phyloP scores from a whole-genome alignment of 1,284 basidiomycete genomes.

The Fomitopsis pinicola region DNA sequence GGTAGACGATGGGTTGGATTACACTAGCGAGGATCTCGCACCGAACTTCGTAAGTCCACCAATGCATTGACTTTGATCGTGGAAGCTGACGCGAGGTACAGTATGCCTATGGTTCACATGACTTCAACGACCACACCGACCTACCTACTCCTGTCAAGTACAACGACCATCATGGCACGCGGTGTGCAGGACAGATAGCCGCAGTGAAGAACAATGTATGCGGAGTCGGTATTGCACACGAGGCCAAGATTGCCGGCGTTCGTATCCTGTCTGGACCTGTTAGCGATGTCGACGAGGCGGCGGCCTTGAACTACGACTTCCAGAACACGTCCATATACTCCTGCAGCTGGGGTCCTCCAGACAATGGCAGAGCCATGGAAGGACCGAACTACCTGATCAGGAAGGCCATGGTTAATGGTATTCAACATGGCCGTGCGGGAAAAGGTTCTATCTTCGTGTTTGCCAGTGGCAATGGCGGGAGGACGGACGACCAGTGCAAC shows the following conservation, averaged over 20 bases:
- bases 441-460: constrained; percentile 97
- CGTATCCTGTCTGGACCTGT: constrained; percentile 97
- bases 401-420: constrained; percentile 93
- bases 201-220: constrained; percentile 95
- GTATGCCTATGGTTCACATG: constrained; percentile 90
- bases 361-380: constrained; percentile 95
- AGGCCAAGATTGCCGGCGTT: constrained; percentile 88
- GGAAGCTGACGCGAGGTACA: constrained; percentile 28
- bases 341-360: constrained; percentile 98
- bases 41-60: constrained; percentile 80
- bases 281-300: constrained; percentile 96
- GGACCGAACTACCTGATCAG: constrained; percentile 89
- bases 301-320: constrained; percentile 91
- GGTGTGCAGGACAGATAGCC: constrained; percentile 98
- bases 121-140: constrained; percentile 92
- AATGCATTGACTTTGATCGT: constrained; percentile 1
- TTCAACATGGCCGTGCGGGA: constrained; percentile 86
- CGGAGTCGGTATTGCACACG: constrained; percentile 92
- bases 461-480: constrained; percentile 95
- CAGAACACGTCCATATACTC: constrained; percentile 93
- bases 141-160: constrained; percentile 85
- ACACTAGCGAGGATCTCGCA: constrained; percentile 82
- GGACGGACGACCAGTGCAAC: constrained; percentile 94
- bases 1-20: constrained; percentile 96
- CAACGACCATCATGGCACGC: constrained; percentile 97